Percentiles rank a stretch among this genome's conserved stretches.
These are phyloP conservation scores for Phialophora expanda DNA, from an alignment of 2,329 filamentous ascomycete species.

Conservation along the genomic window DNA sequence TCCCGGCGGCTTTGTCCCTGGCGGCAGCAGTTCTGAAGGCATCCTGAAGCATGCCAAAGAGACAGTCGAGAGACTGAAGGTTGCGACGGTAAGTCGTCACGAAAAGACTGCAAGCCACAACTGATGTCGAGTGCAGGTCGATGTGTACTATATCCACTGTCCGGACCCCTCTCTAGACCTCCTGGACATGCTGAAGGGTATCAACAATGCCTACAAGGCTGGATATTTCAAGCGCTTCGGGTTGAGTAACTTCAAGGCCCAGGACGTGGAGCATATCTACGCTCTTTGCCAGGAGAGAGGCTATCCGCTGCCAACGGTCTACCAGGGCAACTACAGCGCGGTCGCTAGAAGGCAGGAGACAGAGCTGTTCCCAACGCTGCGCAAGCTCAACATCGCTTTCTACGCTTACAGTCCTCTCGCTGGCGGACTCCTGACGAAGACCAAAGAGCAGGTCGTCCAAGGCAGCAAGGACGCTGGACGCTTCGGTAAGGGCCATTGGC, in stretches of 20 bases:
- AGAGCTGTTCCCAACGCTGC: constrained; percentile 46
- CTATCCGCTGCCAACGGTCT: constrained; percentile 46
- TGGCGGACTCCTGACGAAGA: constrained; percentile 46
- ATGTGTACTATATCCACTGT: constrained; percentile 47
- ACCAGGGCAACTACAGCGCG: constrained; percentile 50
- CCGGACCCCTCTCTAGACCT: constrained; percentile 45
- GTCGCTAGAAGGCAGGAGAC: constrained; percentile 45
- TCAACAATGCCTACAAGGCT: constrained; percentile 43
- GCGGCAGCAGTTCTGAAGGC: background rate
- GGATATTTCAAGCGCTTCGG: constrained; percentile 46
- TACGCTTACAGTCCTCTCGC: constrained; percentile 42
- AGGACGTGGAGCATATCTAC: constrained; percentile 44
- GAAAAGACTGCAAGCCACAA: no score
- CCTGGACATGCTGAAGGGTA: constrained; percentile 45
- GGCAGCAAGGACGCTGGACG: constrained; percentile 40
- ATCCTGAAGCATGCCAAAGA: constrained; percentile 1
- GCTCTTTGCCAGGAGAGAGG: constrained; percentile 44
- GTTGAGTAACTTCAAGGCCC: constrained; percentile 46
- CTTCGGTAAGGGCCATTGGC: constrained; percentile 41
- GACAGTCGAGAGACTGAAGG: background rate
- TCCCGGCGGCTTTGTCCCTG: background rate
- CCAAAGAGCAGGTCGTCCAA: constrained; percentile 41
- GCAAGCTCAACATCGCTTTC: constrained; percentile 43
- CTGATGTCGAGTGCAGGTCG: constrained; percentile 36
- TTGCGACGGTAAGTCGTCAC: background rate